phyloP scores from a whole-genome alignment of 306 rosid genomes.

The Bauhinia variegata region DNA sequence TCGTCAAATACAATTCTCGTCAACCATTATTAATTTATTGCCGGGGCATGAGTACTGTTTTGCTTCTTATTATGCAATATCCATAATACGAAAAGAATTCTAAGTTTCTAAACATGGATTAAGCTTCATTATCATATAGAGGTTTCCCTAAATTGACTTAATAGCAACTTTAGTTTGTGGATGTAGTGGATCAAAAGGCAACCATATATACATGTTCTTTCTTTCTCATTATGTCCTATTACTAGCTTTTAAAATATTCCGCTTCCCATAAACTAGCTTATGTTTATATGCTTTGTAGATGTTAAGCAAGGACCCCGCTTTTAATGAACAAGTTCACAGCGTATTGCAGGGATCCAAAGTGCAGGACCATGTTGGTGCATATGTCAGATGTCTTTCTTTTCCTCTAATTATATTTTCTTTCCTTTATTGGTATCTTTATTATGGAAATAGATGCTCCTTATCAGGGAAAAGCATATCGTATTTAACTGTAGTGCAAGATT shows the following conservation, averaged over 20 bases:
- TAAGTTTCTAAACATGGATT: slow-evolving; percentile 26
- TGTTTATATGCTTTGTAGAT: slow-evolving; percentile 47
- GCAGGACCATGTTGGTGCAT: slow-evolving; percentile 48
- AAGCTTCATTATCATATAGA: slow-evolving; percentile 25
- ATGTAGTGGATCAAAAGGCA: slow-evolving; percentile 45
- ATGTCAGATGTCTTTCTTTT: slow-evolving; percentile 31
- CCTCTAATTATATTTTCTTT: slow-evolving; percentile 1
- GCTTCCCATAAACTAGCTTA: slow-evolving; percentile 40
- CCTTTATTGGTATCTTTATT: slow-evolving; percentile 35
- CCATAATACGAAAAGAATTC: slow-evolving; percentile 27
- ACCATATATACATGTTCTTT: slow-evolving; percentile 35
- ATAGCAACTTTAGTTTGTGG: slow-evolving; percentile 12
- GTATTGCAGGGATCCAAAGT: slow-evolving; percentile 43
- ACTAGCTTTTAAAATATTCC: slow-evolving; percentile 54
- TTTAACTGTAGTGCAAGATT: slow-evolving; percentile 32
- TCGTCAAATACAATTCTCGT: slow-evolving; percentile 39
- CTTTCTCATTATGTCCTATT: slow-evolving; percentile 37
- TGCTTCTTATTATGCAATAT: slow-evolving; percentile 22
- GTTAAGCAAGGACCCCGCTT: slow-evolving; percentile 49
- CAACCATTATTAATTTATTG: slow-evolving; percentile 21
- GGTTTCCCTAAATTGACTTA: slow-evolving; percentile 39
- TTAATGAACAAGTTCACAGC: too few species aligned
- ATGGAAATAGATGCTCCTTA: slow-evolving; percentile 24
- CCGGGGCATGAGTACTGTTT: slow-evolving; percentile 1
- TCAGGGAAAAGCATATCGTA: slow-evolving; percentile 29